Percentiles rank a stretch among this genome's conserved stretches.
Evolutionary conservation across 2,329 filamentous ascomycete species (phyloP).

Genomic region (Arthrobotrys sphaeroides): DNA sequence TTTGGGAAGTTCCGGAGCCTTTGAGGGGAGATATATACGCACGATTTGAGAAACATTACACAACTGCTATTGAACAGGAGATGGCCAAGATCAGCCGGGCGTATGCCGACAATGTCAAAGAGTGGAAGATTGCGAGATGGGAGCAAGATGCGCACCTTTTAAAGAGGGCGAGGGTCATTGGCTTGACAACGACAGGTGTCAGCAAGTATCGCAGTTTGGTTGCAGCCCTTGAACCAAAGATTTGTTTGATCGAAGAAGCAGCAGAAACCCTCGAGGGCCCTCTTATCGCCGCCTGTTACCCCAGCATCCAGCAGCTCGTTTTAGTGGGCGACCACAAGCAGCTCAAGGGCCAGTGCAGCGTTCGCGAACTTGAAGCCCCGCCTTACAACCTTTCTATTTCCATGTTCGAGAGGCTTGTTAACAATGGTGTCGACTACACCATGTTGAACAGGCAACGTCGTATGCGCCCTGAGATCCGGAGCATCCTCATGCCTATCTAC

Average conservation of each 20-base stretch:
- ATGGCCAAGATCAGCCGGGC: constrained; percentile 66
- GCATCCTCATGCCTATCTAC: constrained; percentile 66
- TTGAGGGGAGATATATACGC: constrained; percentile 74
- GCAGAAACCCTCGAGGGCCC: constrained; percentile 77
- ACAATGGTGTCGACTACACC: constrained; percentile 71
- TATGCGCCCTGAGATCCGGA: constrained; percentile 75
- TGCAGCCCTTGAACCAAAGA: constrained; percentile 71
- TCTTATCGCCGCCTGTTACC: constrained; percentile 66
- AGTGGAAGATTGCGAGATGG: constrained; percentile 69
- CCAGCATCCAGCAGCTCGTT: constrained; percentile 67
- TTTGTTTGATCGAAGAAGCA: constrained; percentile 81
- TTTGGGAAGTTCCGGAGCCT: constrained; percentile 69
- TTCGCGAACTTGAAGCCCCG: constrained; percentile 68
- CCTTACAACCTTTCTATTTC: constrained; percentile 77
- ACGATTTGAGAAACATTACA: constrained; percentile 68
- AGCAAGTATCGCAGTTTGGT: constrained; percentile 81
- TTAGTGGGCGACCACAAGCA: constrained; percentile 83
- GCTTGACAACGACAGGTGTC: constrained; percentile 80
- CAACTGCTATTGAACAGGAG: constrained; percentile 63
- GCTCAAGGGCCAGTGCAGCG: constrained; percentile 74
- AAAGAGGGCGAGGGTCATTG: constrained; percentile 69
- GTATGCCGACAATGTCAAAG: constrained; percentile 66
- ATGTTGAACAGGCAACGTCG: constrained; percentile 74
- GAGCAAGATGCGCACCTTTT: constrained; percentile 71
- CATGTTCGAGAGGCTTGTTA: constrained; percentile 81